Evolutionary conservation across 305 asterid genomes (phyloP), one percentile per base, ranked within the genome.

Genomic region (Plantago lanceolata): DNA sequence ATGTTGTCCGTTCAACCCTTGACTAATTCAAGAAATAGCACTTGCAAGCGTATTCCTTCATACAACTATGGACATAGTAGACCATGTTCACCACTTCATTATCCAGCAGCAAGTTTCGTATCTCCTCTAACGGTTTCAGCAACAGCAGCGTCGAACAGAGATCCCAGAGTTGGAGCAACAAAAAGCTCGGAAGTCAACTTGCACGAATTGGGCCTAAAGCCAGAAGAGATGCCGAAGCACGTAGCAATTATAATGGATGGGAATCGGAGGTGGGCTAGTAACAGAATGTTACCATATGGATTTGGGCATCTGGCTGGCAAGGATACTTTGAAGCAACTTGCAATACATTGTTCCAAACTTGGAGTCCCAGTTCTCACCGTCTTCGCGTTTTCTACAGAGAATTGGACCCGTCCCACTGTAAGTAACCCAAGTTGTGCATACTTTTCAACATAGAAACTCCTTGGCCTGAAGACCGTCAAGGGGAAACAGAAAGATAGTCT

Each of bases 161-260:
- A 40, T n/a, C 7, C 49, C 12, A 14, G 24, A 1, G 19, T 5
- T 48, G 53, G n/a, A 2, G 26, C 19, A 15, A n/a, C 4, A 15
- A 19, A n/a, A 19, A 48, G 13, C 1, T 16, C 21, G 4, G 28
- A 3, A 20, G 16, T 19, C 4, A 28, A 58, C 9, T 37, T 33
- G 29, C 14, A 16, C 17, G 24, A 35, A 24, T 28, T 31, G 9
- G 71, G 26, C 26, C 21, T 59, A 2, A 19, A 45, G 2, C 71
- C 57, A 4, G 76, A 79, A 18, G 72, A 68, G 6, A 68, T 76
- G 69, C 85, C 80, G 5, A 71, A 76, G 21, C 78, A 79, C 17
- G 72, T 76, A 1, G 85, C 78, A 0, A 19, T 79, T 3, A 68
- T 79, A 6, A 50, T 75, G 66, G 82, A 73, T 6, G 85, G 82